phyloP scores from a whole-genome alignment of 345 rosid genomes.

The Abelmoschus esculentus region DNA sequence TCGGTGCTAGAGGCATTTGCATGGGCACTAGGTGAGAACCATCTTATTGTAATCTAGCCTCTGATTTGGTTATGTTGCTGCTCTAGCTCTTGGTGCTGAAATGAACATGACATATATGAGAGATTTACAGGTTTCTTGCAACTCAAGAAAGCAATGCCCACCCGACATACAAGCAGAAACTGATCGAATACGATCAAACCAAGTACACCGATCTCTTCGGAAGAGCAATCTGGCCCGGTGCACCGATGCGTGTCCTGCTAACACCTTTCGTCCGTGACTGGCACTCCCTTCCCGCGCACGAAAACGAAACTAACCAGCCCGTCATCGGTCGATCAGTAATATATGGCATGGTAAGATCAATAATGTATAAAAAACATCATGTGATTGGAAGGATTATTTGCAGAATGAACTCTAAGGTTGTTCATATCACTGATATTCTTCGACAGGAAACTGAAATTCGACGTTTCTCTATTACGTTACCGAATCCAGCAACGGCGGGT shows the following conservation, averaged over 20 bases:
- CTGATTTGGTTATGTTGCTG: slow-evolving; percentile 36
- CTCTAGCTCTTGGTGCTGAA: slow-evolving; percentile 32
- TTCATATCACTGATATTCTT: background rate
- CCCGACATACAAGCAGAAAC: slow-evolving; percentile 64
- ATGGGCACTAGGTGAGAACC: slow-evolving; percentile 70
- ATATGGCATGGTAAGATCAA: slow-evolving; percentile 35
- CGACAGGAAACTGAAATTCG: slow-evolving; percentile 66
- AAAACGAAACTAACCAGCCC: slow-evolving; percentile 66
- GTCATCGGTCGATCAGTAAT: slow-evolving; percentile 59
- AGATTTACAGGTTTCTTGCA: slow-evolving; percentile 59
- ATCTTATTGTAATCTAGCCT: background rate
- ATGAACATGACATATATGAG: background rate
- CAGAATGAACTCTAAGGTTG: background rate
- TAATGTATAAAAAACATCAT: background rate
- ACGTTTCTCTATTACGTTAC: slow-evolving; percentile 56
- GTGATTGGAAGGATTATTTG: background rate
- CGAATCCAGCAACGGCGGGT: slow-evolving; percentile 53
- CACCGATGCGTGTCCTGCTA: slow-evolving; percentile 60
- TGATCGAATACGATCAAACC: slow-evolving; percentile 56
- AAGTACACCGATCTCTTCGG: slow-evolving; percentile 71
- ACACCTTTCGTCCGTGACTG: slow-evolving; percentile 63
- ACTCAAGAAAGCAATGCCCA: slow-evolving; percentile 81
- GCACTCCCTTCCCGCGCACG: slow-evolving; percentile 47
- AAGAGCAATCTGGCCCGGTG: slow-evolving; percentile 75
- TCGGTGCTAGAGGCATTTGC: slow-evolving; percentile 82